phyloP scores from a whole-genome alignment of 371 early-diverging fungal genomes.

The Mortierella sp. region DNA sequence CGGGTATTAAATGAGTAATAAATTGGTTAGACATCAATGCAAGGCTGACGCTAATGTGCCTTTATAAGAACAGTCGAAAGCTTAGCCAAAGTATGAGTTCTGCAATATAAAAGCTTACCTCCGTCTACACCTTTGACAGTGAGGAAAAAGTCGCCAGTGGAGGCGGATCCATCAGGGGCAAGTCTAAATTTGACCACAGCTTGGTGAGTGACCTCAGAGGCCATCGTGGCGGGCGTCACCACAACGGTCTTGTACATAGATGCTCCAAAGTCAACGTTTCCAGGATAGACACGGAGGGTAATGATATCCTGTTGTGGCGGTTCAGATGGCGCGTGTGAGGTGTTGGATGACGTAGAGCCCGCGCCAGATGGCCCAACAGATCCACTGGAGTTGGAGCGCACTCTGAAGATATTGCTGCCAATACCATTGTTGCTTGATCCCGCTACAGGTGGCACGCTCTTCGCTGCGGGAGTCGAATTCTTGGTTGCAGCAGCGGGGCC shows the following conservation, averaged over 20 bases:
- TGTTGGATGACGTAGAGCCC: conserved; percentile 7
- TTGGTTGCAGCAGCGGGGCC: neutral
- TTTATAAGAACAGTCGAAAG: neutral
- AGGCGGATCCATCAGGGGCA: conserved; percentile 57
- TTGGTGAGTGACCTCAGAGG: conserved; percentile 66
- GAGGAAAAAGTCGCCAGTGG: conserved; percentile 57
- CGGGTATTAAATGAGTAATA: neutral
- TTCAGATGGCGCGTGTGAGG: conserved; percentile 5
- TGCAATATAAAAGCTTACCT: conserved; percentile 54
- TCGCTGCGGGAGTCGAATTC: neutral
- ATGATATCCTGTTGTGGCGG: conserved; percentile 35
- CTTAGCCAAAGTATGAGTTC: too few relatives aligned
- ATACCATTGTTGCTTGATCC: conserved; percentile 9
- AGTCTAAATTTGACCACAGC: conserved; percentile 64
- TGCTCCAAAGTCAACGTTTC: conserved; percentile 64
- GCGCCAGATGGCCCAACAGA: conserved; percentile 25
- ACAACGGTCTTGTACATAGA: conserved; percentile 63
- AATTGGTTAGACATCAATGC: neutral
- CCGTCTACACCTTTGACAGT: conserved; percentile 73
- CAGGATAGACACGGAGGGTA: conserved; percentile 63
- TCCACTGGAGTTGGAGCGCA: conserved; percentile 52
- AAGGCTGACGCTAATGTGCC: neutral
- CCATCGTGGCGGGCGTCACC: conserved; percentile 62
- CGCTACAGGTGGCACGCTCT: neutral
- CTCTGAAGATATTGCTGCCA: conserved; percentile 31